Base-by-base conservation (phyloP, 2,329 filamentous ascomycete species). In the Fusarium sp. region DNA sequence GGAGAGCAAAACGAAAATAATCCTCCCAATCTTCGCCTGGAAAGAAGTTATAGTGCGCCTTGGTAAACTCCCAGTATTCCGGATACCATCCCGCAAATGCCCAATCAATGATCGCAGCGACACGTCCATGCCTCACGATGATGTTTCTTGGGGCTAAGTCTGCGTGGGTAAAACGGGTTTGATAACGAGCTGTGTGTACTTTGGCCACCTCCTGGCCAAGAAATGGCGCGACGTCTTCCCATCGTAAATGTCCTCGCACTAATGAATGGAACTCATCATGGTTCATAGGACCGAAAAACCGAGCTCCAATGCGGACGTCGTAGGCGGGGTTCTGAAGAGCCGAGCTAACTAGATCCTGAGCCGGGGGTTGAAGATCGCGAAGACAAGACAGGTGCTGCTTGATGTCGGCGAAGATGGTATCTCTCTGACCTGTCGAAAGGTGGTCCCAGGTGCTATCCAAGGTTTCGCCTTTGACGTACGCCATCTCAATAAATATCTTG, bases 61-160 rank as follows among this genome's bases (percentile, higher is more conserved):
- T 77, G 15, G 72, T 75, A 17, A 72, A 76, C 57, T 77, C 76
- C 76, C 74, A 78, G 60, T 77, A 77, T 53, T 78, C 76, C 2
- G 76, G 76, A 60, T 77, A 78, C 74, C 76, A 79, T 55, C 80
- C 80, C 5, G 80, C 61, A 66, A 76, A 76, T 6, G 38, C 76
- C 75, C 75, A 78, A 50, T 78, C 76, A 40, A 79, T 70, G n/a
- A 77, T 72, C 6, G 73, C 75, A 44, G 60, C 70, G 7, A 78
- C 61, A 19, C 67, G 74, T 11, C 73, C 72, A 9, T 55, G 28
- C 7, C 59, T 62, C 7, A 78, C 71, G 5, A 78, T 74, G 21
- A 77, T 76, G 45, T 78, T 77, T 36, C 71, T 65, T 19, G 70
- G 67, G 2, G 50, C 58, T 7, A 77, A 54, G 26, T 78, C 75